These are phyloP conservation scores for Monilinia fructicola DNA, from an alignment of 2,329 filamentous ascomycete genomes.

Conservation along the genomic window DNA sequence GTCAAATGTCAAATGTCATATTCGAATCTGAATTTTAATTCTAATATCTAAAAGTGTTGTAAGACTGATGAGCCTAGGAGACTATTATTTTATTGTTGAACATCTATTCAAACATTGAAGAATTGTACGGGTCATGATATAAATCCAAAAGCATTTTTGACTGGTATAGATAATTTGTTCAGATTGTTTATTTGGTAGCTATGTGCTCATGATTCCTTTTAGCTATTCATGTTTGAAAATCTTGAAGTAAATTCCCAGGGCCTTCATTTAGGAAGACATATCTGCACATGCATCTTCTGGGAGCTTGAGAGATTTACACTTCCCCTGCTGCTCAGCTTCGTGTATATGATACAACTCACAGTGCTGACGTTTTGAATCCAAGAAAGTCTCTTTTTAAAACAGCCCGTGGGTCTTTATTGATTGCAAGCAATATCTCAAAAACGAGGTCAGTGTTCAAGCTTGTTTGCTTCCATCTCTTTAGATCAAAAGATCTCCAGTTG, in stretches of 20 bases:
- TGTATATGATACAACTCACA: neutral
- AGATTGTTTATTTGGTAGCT: too few species aligned
- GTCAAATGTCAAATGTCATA: too few species aligned
- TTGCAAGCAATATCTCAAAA: neutral
- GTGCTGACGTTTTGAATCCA: neutral
- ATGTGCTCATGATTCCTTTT: neutral
- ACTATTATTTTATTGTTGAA: too few species aligned
- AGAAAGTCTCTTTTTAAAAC: neutral
- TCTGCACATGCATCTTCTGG: neutral
- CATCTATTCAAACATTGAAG: too few species aligned
- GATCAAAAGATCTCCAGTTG: neutral
- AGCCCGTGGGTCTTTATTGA: neutral
- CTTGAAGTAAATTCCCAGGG: too few species aligned
- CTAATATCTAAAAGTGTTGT: neutral
- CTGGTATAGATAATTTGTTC: too few species aligned
- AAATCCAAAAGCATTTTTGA: too few species aligned
- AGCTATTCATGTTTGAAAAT: neutral
- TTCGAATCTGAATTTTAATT: neutral
- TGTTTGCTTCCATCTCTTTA: neutral
- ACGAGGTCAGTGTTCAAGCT: neutral
- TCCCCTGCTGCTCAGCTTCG: neutral
- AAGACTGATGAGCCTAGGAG: too few species aligned
- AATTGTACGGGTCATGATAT: too few species aligned
- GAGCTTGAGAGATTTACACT: neutral
- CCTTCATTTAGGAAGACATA: too few species aligned